These are phyloP conservation scores for Anaeromyces robustus DNA, from an alignment of 192 early-diverging fungal genomes.

Conservation along the genomic window DNA sequence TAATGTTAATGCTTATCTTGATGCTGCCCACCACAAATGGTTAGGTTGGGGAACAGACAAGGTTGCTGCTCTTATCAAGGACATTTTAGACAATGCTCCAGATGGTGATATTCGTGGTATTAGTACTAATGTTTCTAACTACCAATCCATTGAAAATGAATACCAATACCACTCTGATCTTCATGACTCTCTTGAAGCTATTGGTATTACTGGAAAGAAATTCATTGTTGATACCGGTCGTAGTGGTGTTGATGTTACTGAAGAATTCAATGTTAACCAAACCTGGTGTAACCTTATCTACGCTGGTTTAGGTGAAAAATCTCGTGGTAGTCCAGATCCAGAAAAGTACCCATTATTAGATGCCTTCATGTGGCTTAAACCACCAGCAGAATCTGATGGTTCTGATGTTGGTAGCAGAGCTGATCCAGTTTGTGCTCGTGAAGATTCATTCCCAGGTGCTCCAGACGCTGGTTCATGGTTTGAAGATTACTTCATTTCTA, in stretches of 20 bases:
- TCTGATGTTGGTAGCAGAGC: not conserved
- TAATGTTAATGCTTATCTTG: slow-evolving; percentile 17
- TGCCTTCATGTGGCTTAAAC: not conserved
- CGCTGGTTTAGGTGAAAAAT: not conserved
- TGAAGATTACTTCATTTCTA: no score
- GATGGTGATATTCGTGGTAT: not conserved
- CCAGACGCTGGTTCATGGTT: no score
- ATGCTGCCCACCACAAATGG: slow-evolving; percentile 25
- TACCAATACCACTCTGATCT: not conserved
- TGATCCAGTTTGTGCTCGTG: not conserved
- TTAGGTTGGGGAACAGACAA: slow-evolving; percentile 4
- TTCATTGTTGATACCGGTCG: not conserved
- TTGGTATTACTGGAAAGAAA: not conserved
- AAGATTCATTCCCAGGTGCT: no score
- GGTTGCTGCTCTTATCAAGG: not conserved
- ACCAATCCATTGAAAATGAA: not conserved
- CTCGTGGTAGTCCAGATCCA: not conserved
- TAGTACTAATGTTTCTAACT: not conserved
- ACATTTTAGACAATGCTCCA: not conserved
- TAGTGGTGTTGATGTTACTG: not conserved
- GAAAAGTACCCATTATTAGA: not conserved
- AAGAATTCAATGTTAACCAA: not conserved
- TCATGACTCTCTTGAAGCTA: not conserved
- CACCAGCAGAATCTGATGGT: not conserved
- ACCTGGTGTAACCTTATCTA: not conserved